Percentiles rank a stretch among this genome's conserved stretches.
phyloP scores from a whole-genome alignment of 139 green algal genomes.

The Asterochloris sp. region DNA sequence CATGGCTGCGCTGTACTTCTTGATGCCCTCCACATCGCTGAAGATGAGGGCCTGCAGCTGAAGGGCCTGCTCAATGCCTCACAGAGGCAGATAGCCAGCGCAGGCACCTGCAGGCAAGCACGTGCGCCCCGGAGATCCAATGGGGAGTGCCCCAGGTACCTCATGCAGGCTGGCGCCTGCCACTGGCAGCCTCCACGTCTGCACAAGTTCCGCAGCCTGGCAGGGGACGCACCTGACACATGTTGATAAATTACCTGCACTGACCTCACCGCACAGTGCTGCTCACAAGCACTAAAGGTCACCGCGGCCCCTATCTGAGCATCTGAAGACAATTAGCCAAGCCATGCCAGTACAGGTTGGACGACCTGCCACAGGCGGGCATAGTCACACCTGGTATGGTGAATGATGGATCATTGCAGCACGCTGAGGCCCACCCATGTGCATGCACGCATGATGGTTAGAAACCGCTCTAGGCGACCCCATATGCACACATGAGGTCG shows the following conservation, averaged over 20 bases:
- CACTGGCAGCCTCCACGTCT: too few species aligned
- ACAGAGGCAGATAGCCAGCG: not conserved
- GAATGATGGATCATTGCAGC: conserved; percentile 66
- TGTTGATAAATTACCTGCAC: too few species aligned
- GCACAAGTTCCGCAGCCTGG: too few species aligned
- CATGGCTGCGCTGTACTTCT: conserved; percentile 60
- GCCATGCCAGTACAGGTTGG: not conserved
- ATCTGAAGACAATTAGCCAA: not conserved
- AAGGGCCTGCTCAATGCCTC: conserved; percentile 56
- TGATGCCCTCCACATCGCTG: conserved; percentile 71
- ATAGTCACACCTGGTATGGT: conserved; percentile 32
- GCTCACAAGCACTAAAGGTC: too few species aligned
- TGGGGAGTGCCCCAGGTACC: too few species aligned
- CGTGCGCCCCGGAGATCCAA: not conserved
- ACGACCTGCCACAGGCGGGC: not conserved
- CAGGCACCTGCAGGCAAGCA: conserved; percentile 27
- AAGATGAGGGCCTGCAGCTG: conserved; percentile 85
- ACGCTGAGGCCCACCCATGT: conserved; percentile 50
- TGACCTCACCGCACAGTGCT: too few species aligned
- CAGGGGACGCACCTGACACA: too few species aligned
- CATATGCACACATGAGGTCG: too few species aligned
- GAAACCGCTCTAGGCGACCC: not conserved
- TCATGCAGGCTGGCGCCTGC: too few species aligned
- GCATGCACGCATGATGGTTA: conserved; percentile 8
- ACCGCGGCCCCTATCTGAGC: too few species aligned